A percentile compares a stretch with the other conserved stretches of the same genome.
phyloP scores from a whole-genome alignment of 345 rosid species.

The Lumnitzera racemosa region DNA sequence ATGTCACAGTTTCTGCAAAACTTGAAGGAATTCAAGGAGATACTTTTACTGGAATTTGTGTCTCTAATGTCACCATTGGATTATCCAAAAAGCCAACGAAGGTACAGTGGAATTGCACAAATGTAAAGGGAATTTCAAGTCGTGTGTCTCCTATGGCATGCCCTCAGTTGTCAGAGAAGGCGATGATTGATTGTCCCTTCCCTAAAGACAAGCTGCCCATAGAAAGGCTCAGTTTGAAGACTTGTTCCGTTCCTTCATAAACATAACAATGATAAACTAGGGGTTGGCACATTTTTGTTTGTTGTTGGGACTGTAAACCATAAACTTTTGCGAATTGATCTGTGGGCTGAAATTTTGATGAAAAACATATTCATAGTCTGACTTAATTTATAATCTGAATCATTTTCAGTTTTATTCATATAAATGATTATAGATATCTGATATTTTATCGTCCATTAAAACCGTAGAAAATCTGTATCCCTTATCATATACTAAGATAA shows the following conservation, averaged over 20 bases:
- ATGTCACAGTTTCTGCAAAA: constrained; percentile 42
- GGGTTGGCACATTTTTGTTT: too few species aligned
- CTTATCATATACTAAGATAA: too few species aligned
- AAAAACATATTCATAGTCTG: too few species aligned
- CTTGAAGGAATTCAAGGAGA: constrained; percentile 43
- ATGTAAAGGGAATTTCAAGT: constrained; percentile 48
- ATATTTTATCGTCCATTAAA: too few species aligned
- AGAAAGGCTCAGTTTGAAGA: constrained; percentile 34
- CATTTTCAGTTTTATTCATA: too few species aligned
- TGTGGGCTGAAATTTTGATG: too few species aligned
- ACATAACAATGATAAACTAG: not conserved
- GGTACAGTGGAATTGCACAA: constrained; percentile 63
- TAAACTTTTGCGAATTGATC: too few species aligned
- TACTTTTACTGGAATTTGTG: constrained; percentile 52
- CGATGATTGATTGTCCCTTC: constrained; percentile 32
- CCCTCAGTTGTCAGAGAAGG: constrained; percentile 31
- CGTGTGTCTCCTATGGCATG: constrained; percentile 53
- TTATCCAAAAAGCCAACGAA: constrained; percentile 30
- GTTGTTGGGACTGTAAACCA: too few species aligned
- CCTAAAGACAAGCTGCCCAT: constrained; percentile 45
- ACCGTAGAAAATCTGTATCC: too few species aligned
- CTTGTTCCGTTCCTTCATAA: constrained; percentile 21
- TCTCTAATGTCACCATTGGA: constrained; percentile 46
- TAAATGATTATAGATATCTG: too few species aligned
- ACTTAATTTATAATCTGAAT: too few species aligned